phyloP scores from a whole-genome alignment of 148 eudicot genomes.

The Tetragonia tetragonoides region DNA sequence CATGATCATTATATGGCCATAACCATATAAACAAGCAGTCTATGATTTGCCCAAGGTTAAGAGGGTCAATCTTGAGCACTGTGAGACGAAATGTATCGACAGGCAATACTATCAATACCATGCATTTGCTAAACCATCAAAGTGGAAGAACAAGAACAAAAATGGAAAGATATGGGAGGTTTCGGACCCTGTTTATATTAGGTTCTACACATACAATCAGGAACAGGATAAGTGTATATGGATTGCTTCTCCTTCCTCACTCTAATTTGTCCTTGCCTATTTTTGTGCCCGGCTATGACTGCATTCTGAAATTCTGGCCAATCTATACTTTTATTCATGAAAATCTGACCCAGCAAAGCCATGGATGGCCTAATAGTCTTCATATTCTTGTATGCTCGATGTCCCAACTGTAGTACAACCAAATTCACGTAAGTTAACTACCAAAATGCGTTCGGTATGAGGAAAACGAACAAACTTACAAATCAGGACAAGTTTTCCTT shows the following conservation, averaged over 20 bases:
- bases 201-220: constrained; percentile 91
- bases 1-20: too few relatives aligned
- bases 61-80: not conserved
- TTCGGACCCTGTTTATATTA: constrained; percentile 12
- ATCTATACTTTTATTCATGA: constrained; percentile 60
- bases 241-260: constrained; percentile 62
- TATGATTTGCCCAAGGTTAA: not conserved
- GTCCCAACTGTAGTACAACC: constrained; percentile 52
- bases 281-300: constrained; percentile 69
- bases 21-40: too few relatives aligned
- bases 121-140: not conserved
- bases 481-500: not conserved
- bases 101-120: not conserved
- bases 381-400: constrained; percentile 78
- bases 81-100: not conserved
- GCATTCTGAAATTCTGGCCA: constrained; percentile 71
- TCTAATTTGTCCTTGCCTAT: constrained; percentile 64
- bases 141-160: not conserved
- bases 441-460: not conserved
- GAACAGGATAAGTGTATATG: constrained; percentile 87
- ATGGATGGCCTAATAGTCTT: constrained; percentile 86
- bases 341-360: constrained; percentile 74
- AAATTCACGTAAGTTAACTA: not conserved
- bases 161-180: not conserved
- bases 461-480: not conserved